Conservation (phyloP, 2,329 filamentous ascomycete species). For the Colletotrichum spinosum region DNA sequence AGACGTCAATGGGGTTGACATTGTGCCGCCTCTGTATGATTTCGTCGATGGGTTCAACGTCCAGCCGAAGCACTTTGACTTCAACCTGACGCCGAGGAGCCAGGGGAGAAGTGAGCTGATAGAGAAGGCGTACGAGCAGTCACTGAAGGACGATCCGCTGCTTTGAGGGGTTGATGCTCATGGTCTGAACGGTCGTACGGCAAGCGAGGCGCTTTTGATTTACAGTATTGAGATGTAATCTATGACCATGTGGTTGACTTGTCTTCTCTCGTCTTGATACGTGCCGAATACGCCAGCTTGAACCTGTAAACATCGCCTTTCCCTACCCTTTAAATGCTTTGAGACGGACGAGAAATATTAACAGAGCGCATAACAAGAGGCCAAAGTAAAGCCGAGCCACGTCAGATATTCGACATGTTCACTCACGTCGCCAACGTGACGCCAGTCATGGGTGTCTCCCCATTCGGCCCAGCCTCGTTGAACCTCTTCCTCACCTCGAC, state of each 20-base stretch:
- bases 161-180: not conserved
- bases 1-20: slow-evolving; percentile 37
- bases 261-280: no score
- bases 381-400: no score
- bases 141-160: slow-evolving; percentile 26
- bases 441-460: not conserved
- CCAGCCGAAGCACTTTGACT: slow-evolving; percentile 27
- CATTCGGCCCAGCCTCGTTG: not conserved
- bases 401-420: no score
- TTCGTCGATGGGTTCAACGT: slow-evolving; percentile 35
- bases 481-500: slow-evolving; percentile 40
- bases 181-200: no score
- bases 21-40: slow-evolving; percentile 25
- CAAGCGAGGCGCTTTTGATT: no score
- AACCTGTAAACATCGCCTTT: no score
- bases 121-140: slow-evolving; percentile 20
- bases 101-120: slow-evolving; percentile 14
- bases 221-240: no score
- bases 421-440: not conserved
- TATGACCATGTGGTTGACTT: no score
- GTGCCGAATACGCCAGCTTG: no score
- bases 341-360: no score
- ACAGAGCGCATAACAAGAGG: no score
- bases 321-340: no score
- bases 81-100: slow-evolving; percentile 27